Evolutionary conservation across 305 asterid genomes (phyloP).

Genomic region (Lippia alba): DNA sequence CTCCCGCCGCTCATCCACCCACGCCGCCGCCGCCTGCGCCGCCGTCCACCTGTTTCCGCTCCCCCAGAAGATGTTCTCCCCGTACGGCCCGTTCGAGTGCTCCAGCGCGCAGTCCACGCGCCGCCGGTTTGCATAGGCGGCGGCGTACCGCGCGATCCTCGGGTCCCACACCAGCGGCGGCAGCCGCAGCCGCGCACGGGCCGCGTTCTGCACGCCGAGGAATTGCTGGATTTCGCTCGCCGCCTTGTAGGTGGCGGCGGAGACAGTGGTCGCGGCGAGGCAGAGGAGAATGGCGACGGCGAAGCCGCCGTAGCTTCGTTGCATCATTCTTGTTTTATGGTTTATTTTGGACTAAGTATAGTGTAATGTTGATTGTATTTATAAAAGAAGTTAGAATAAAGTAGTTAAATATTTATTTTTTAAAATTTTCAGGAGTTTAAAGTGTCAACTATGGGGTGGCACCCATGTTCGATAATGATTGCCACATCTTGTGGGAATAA

Average conservation of each 20-base stretch:
- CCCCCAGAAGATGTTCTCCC: constrained; percentile 88
- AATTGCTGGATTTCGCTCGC: constrained; percentile 44
- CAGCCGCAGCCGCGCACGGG: constrained; percentile 51
- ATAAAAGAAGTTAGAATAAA: constrained; percentile 26
- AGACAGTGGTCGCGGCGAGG: constrained; percentile 22
- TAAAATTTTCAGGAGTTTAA: constrained; percentile 24
- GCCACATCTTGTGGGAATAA: constrained; percentile 37
- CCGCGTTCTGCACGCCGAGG: constrained; percentile 62
- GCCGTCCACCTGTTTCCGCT: constrained; percentile 75
- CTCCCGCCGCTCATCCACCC: constrained; percentile 66
- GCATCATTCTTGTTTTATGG: constrained; percentile 30
- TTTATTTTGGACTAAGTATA: not conserved
- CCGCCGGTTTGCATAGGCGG: constrained; percentile 56
- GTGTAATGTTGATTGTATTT: constrained; percentile 2
- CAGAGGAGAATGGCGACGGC: constrained; percentile 30
- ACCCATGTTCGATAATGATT: constrained; percentile 87
- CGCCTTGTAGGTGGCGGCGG: constrained; percentile 14
- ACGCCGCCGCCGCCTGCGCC: constrained; percentile 63
- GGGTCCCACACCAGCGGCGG: constrained; percentile 64
- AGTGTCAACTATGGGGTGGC: constrained; percentile 67
- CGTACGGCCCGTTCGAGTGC: constrained; percentile 79
- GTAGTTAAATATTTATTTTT: constrained; percentile 43
- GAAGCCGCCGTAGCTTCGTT: constrained; percentile 26
- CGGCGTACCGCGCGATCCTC: constrained; percentile 56
- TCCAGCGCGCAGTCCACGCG: constrained; percentile 59